Conservation (phyloP, 1,139 yeast genomes). For the Yamadazyma songkhlaensis region DNA sequence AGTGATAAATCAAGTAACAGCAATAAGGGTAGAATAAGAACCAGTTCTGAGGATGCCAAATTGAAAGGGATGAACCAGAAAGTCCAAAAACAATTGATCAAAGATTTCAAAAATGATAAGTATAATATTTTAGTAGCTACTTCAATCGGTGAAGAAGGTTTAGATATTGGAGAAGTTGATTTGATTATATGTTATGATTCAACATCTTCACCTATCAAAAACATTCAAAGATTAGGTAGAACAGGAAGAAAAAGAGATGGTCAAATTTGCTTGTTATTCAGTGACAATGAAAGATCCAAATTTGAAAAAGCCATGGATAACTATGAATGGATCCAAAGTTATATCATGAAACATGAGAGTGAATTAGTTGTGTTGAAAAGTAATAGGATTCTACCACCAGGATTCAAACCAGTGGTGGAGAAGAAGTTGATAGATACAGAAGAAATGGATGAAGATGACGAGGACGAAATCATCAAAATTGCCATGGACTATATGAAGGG, state of each 20-base stretch:
- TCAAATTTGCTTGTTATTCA: slow-evolving; percentile 69
- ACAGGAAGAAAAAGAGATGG: slow-evolving; percentile 97
- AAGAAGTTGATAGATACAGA: slow-evolving; percentile 62
- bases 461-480: slow-evolving; percentile 65
- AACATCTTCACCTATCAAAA: slow-evolving; percentile 89
- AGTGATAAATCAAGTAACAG: slow-evolving; percentile 28
- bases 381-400: slow-evolving; percentile 66
- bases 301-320: slow-evolving; percentile 85
- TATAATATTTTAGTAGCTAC: slow-evolving; percentile 89
- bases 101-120: slow-evolving; percentile 65
- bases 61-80: slow-evolving; percentile 67
- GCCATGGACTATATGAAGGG: slow-evolving; percentile 50
- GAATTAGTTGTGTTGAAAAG: slow-evolving; percentile 39
- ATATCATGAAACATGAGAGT: slow-evolving; percentile 40
- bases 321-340: slow-evolving; percentile 73
- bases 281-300: slow-evolving; percentile 75
- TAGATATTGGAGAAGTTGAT: slow-evolving; percentile 98
- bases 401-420: slow-evolving; percentile 52
- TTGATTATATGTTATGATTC: slow-evolving; percentile 90
- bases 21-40: slow-evolving; percentile 12
- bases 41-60: slow-evolving; percentile 54
- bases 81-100: slow-evolving; percentile 68
- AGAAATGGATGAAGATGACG: slow-evolving; percentile 52
- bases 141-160: slow-evolving; percentile 97
- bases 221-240: slow-evolving; percentile 95